Percentiles rank a stretch among this genome's conserved stretches.
Conservation (phyloP, 495 filamentous ascomycete genomes). For the Aspergillus egyptiacus region DNA sequence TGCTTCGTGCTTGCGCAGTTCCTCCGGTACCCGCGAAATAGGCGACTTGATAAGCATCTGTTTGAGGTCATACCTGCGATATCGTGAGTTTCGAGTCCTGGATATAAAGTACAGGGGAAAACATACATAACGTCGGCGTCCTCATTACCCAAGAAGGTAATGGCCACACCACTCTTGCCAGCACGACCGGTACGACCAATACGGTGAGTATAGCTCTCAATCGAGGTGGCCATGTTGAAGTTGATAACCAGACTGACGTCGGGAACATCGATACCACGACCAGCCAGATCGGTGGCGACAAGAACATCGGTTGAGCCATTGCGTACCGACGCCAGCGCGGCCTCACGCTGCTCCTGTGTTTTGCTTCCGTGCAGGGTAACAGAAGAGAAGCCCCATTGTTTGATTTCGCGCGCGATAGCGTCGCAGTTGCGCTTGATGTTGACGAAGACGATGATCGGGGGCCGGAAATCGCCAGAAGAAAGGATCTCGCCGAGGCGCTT, state of each 20-base stretch:
- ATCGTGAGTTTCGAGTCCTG: not conserved
- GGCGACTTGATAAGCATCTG: conserved; percentile 92
- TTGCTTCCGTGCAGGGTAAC: conserved; percentile 94
- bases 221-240: conserved; percentile 96
- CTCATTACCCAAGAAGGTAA: conserved; percentile 93
- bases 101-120: not conserved
- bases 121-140: conserved; percentile 87
- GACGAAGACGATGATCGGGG: conserved; percentile 98
- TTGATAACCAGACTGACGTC: conserved; percentile 94
- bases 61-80: conserved; percentile 67
- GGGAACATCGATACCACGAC: conserved; percentile 95
- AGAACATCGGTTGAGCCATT: conserved; percentile 75
- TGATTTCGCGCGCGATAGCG: conserved; percentile 90
- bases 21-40: conserved; percentile 87
- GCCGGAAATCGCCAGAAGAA: conserved; percentile 72
- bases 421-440: conserved; percentile 99
- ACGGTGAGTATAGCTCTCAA: conserved; percentile 96
- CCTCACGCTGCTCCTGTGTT: conserved; percentile 96
- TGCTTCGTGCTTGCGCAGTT: conserved; percentile 87
- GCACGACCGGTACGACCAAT: conserved; percentile 97
- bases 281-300: conserved; percentile 96
- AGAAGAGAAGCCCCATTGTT: conserved; percentile 83
- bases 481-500: conserved; percentile 92
- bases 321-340: conserved; percentile 80
- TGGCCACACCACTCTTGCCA: conserved; percentile 93